A percentile compares a stretch with the other conserved stretches of the same genome.
Evolutionary conservation across 1,284 basidiomycete species (phyloP).

Genomic region (Ustilago shanxiensis): DNA sequence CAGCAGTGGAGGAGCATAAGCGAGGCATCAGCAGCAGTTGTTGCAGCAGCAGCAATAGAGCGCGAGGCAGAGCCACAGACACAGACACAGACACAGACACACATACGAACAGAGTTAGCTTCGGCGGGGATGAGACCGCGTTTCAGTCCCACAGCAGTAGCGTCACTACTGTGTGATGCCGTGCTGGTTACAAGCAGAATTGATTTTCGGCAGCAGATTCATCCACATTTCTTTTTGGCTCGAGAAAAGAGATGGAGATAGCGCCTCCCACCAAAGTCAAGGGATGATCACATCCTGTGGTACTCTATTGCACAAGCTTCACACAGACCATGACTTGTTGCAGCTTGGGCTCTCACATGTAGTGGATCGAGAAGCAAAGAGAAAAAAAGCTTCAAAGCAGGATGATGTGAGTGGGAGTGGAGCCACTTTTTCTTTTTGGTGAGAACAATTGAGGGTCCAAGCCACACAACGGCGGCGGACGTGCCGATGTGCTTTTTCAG

Average conservation of each 20-base stretch:
- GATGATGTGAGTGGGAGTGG: conserved; percentile 14
- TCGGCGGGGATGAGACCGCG: neutral
- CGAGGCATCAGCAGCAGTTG: conserved; percentile 1
- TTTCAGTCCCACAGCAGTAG: no score
- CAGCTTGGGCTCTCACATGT: no score
- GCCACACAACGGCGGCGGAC: conserved; percentile 2
- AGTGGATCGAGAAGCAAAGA: no score
- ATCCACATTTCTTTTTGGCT: no score
- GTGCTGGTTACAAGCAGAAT: neutral
- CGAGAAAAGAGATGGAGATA: neutral
- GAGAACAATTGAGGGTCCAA: conserved; percentile 17
- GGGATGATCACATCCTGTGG: no score
- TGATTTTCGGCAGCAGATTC: neutral
- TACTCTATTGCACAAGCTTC: no score
- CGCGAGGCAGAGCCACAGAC: no score
- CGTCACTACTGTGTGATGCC: neutral
- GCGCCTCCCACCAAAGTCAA: neutral
- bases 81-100: no score
- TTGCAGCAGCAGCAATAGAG: neutral
- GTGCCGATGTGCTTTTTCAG: neutral
- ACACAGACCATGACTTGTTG: no score
- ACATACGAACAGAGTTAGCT: no score
- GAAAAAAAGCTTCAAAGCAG: neutral
- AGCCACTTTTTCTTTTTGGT: neutral
- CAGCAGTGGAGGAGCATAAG: conserved; percentile 6